These are phyloP conservation scores for Biscogniauxia mediterranea DNA, from an alignment of 2,329 filamentous ascomycete species.

Conservation along the genomic window DNA sequence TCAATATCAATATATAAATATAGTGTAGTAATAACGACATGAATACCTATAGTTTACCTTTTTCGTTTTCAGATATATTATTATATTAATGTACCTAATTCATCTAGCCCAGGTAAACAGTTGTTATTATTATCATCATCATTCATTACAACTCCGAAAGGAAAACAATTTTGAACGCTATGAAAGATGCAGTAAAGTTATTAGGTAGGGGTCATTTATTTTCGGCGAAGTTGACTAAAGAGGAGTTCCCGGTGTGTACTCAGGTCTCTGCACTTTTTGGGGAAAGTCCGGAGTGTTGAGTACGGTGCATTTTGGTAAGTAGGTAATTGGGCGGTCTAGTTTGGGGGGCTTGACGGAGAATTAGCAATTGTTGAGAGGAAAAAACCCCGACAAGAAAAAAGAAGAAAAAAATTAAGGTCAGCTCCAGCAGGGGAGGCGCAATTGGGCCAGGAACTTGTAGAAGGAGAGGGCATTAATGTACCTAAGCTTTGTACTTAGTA, in stretches of 20 bases:
- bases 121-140: too few species aligned
- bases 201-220: neutral
- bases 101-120: too few species aligned
- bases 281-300: neutral
- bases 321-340: conserved; percentile 17
- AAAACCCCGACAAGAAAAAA: neutral
- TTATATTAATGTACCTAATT: too few species aligned
- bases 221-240: neutral
- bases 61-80: neutral
- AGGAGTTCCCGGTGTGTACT: neutral
- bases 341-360: conserved; percentile 8
- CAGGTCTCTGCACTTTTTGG: neutral
- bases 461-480: neutral
- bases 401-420: neutral
- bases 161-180: too few species aligned
- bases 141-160: too few species aligned
- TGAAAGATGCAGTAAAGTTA: too few species aligned
- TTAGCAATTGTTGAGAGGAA: conserved; percentile 23
- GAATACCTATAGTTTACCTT: neutral
- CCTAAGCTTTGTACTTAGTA: neutral
- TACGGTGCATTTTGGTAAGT: conserved; percentile 9
- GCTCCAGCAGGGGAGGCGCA: conserved; percentile 15
- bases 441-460: neutral
- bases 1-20: neutral
- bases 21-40: neutral